These are phyloP conservation scores for Pseudogymnoascus sp. DNA, from an alignment of 2,329 filamentous ascomycete species.

Conservation along the genomic window DNA sequence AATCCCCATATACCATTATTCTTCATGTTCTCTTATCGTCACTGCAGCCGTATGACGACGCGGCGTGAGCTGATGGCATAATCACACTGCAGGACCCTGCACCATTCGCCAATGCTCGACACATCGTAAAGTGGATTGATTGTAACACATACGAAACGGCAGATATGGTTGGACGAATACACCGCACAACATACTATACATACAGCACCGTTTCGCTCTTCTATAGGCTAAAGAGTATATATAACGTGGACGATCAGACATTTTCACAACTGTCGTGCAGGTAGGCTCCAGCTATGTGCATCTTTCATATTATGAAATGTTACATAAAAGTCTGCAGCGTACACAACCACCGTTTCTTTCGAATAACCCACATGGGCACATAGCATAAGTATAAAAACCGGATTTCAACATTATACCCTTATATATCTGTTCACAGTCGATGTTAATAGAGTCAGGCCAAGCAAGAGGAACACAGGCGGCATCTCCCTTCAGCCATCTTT, in stretches of 20 bases:
- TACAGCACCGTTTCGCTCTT: not conserved
- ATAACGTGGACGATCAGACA: not conserved
- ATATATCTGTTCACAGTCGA: no score
- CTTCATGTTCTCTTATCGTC: not conserved
- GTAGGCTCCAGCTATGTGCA: no score
- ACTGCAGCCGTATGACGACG: not conserved
- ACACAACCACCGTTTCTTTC: no score
- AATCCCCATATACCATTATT: not conserved
- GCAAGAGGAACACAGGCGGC: no score
- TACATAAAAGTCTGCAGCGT: no score
- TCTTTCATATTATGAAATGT: no score
- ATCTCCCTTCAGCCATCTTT: no score
- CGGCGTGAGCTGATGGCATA: not conserved
- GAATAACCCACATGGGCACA: no score
- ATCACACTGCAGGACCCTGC: conserved; percentile 2
- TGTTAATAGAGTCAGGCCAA: no score
- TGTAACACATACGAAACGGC: not conserved
- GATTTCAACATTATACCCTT: no score
- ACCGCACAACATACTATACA: not conserved
- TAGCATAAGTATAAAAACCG: no score
- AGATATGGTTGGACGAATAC: not conserved
- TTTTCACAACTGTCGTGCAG: not conserved
- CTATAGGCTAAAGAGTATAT: not conserved
- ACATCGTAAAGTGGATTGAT: not conserved
- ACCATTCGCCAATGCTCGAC: not conserved